These are phyloP conservation scores for Colletotrichum sp. DNA, from an alignment of 2,329 filamentous ascomycete species.

Conservation along the genomic window DNA sequence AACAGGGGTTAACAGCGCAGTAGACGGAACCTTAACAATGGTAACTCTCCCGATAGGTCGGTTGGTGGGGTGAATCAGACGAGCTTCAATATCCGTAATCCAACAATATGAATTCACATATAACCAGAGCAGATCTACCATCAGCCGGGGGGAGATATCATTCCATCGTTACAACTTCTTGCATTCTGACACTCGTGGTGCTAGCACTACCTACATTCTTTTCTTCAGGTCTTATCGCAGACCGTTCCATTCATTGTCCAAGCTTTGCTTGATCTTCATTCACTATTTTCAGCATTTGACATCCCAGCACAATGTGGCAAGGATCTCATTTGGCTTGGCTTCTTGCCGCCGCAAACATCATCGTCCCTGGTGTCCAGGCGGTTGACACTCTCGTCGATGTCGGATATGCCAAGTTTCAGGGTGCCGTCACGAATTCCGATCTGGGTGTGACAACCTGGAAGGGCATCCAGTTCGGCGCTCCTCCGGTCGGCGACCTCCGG, in stretches of 20 bases:
- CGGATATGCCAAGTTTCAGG: conserved; percentile 70
- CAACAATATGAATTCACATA: background rate
- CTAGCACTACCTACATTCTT: conserved; percentile 2
- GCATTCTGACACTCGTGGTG: background rate
- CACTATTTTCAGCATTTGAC: background rate
- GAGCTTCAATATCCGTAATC: background rate
- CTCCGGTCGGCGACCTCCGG: conserved; percentile 68
- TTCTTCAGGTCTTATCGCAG: background rate
- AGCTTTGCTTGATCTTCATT: background rate
- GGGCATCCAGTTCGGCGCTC: conserved; percentile 75
- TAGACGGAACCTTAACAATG: background rate
- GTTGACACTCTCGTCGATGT: conserved; percentile 58
- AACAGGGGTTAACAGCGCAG: background rate
- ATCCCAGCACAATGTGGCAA: background rate
- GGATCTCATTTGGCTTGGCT: background rate
- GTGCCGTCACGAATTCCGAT: conserved; percentile 38
- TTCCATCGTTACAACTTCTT: background rate
- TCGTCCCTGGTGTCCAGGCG: conserved; percentile 13
- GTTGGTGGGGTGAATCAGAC: background rate
- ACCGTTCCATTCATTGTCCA: background rate
- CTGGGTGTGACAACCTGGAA: conserved; percentile 73
- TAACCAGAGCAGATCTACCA: background rate
- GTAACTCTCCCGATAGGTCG: background rate
- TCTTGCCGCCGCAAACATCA: background rate
- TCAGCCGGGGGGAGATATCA: too few species aligned